Conservation (phyloP, 2,329 filamentous ascomycete genomes). For the Colletotrichum musae region DNA sequence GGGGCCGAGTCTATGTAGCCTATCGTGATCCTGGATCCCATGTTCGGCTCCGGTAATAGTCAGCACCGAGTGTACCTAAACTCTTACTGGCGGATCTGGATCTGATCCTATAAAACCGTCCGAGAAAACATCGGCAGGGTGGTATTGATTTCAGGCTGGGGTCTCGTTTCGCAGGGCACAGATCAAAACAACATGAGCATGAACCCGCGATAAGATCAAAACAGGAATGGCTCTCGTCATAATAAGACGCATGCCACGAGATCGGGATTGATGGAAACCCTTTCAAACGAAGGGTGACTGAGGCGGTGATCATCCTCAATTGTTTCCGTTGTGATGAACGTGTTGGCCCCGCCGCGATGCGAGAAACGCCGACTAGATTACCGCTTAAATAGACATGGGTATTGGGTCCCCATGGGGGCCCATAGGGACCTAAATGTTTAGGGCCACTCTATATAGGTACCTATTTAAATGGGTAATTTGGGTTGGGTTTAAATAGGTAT, state of each 20-base stretch:
- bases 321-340: background rate
- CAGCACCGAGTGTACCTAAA: background rate
- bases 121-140: background rate
- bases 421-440: too few relatives aligned
- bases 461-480: too few relatives aligned
- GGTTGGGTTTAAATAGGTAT: too few relatives aligned
- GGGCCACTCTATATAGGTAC: too few relatives aligned
- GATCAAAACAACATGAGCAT: conserved; percentile 1
- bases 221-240: background rate
- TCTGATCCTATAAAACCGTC: background rate
- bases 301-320: background rate
- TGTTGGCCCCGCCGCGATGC: background rate
- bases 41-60: too few relatives aligned
- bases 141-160: too few relatives aligned
- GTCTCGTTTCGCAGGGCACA: background rate
- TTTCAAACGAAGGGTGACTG: conserved; percentile 6
- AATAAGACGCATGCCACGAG: background rate
- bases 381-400: background rate
- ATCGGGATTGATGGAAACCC: background rate
- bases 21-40: background rate
- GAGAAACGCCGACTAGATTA: background rate
- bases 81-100: background rate
- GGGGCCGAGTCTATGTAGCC: background rate
- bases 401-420: too few relatives aligned
- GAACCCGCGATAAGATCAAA: too few relatives aligned